phyloP scores from a whole-genome alignment of 805 yeast genomes.

The Cyberlindnera amylophila region DNA sequence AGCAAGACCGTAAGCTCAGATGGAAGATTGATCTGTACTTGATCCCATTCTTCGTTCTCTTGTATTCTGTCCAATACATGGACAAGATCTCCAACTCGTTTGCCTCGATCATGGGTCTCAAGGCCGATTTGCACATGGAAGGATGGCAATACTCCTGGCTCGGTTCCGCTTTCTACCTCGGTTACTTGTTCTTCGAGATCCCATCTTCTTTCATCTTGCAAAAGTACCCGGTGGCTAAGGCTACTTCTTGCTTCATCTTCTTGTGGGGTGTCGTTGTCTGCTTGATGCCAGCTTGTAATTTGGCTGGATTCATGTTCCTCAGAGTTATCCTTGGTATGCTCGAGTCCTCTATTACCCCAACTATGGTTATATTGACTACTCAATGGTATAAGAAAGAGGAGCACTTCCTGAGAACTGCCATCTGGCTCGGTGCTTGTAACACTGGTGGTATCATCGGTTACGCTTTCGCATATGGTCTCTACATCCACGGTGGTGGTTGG shows the following conservation, averaged over 20 bases:
- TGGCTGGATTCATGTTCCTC: slow-evolving; percentile 39
- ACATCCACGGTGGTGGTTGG: slow-evolving; percentile 35
- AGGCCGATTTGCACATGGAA: slow-evolving; percentile 41
- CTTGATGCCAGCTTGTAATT: slow-evolving; percentile 45
- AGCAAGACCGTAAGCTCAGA: slow-evolving; percentile 33
- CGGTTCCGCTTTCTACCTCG: slow-evolving; percentile 60
- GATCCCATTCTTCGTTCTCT: slow-evolving; percentile 46
- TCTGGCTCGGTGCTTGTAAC: slow-evolving; percentile 45
- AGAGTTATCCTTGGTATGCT: slow-evolving; percentile 49
- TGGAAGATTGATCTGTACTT: slow-evolving; percentile 50
- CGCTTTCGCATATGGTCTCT: slow-evolving; percentile 52
- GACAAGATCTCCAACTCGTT: slow-evolving; percentile 49
- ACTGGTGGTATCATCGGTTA: slow-evolving; percentile 47
- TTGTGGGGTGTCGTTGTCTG: slow-evolving; percentile 60
- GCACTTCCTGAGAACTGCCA: slow-evolving; percentile 38
- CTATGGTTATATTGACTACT: slow-evolving; percentile 50
- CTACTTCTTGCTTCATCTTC: slow-evolving; percentile 45
- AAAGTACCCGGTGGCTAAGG: slow-evolving; percentile 52
- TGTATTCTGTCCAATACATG: slow-evolving; percentile 54
- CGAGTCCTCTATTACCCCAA: slow-evolving; percentile 54
- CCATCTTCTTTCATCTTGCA: slow-evolving; percentile 48
- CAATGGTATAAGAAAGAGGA: slow-evolving; percentile 54
- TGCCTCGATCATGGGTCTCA: slow-evolving; percentile 51
- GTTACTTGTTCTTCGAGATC: slow-evolving; percentile 56
- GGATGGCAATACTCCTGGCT: slow-evolving; percentile 48